Base-by-base conservation (phyloP, 352 stramenopile species). In the Pythium periplocum region DNA sequence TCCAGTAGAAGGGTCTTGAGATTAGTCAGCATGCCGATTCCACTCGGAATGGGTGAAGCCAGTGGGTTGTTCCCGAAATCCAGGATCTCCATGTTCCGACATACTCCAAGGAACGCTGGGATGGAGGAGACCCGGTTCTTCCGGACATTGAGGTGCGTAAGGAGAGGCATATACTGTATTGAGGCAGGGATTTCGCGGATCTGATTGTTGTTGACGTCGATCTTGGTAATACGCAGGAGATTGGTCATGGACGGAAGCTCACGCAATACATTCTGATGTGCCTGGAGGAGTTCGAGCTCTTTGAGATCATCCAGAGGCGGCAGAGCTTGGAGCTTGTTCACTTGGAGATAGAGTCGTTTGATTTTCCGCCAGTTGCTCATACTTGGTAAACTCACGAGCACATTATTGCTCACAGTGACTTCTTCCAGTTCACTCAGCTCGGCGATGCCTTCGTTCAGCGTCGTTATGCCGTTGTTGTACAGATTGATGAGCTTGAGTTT, bases 131-230 rank as follows among this genome's bases (percentile, higher is more conserved):
- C 51, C 10, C 69, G 53, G 53, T 90, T 90, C 48, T 77, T 77
- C 36, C 78, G 70, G 38, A 93, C 56, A 40, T 80, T 89, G 5
- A 93, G 48, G 57, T 91, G 69, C 34, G 64, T 65, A 9, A 93
- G 74, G 30, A 75, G 61, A 26, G 66, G 63, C 70, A 93, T 81
- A 46, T 71, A 64, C 48, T 74, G 55, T 11, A 93, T 64, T 33
- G 59, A 70, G 9, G 61, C 40, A 4, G 84, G 78, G 4, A 92
- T 62, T 5, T 59, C 46, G 1, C 54, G 41, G 53, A 93, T 81
- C 39, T 64, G 63, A 57, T 95, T 93, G 41, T 67, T 86, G 50
- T 81, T 88, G 35, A 86, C 66, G 49, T 95, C 84, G 6, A 95
- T 75, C 62, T 85, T 91, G 48, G 83, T 77, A 34, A 95, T 51